These are phyloP conservation scores for Cochlearia excelsa DNA, from an alignment of 345 rosid species.

Conservation along the genomic window DNA sequence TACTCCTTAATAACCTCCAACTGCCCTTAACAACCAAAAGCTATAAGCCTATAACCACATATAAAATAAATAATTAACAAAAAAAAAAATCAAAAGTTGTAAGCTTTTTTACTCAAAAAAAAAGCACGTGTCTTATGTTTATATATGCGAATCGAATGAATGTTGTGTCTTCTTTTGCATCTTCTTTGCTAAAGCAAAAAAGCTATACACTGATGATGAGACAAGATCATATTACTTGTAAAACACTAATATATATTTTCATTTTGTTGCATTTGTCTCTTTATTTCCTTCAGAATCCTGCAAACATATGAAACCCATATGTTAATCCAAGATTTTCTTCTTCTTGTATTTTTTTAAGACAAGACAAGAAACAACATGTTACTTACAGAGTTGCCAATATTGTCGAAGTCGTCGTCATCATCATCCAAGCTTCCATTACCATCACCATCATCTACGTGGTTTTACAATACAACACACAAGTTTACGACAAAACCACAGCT, in stretches of 20 bases:
- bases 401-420: slow-evolving; percentile 73
- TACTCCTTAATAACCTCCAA: too few relatives aligned
- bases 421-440: slow-evolving; percentile 62
- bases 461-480: not conserved
- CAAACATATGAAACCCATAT: slow-evolving; percentile 10
- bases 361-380: slow-evolving; percentile 7
- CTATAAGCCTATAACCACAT: too few relatives aligned
- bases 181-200: slow-evolving; percentile 29
- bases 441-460: slow-evolving; percentile 52
- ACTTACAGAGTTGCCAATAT: slow-evolving; percentile 84
- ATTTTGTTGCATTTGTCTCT: slow-evolving; percentile 27
- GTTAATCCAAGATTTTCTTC: slow-evolving; percentile 5
- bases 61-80: too few relatives aligned
- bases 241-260: slow-evolving; percentile 21
- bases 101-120: not conserved
- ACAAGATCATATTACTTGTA: slow-evolving; percentile 16
- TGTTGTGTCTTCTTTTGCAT: slow-evolving; percentile 24
- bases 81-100: not conserved
- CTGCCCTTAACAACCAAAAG: too few relatives aligned
- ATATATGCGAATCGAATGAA: slow-evolving; percentile 26
- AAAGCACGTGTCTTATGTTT: not conserved
- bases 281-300: slow-evolving; percentile 76
- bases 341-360: not conserved
- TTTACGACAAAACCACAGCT: slow-evolving; percentile 7
- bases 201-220: slow-evolving; percentile 34